Percentiles rank a stretch among this genome's conserved stretches.
Evolutionary conservation across 2,329 filamentous ascomycete genomes (phyloP).

Genomic region (Cladophialophora psammophila): DNA sequence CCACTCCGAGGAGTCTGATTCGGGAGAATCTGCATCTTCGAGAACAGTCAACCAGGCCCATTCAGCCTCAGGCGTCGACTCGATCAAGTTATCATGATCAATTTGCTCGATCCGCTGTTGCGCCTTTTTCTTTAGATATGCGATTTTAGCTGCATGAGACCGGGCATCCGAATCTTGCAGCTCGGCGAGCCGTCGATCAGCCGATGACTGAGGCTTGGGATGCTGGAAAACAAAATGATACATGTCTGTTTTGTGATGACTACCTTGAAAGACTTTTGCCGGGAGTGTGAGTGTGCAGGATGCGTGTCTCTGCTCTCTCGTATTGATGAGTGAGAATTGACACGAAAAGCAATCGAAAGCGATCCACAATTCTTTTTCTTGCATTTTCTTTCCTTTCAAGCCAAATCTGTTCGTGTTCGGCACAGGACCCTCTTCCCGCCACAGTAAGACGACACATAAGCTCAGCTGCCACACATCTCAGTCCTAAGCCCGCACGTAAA

Average conservation of each 20-base stretch:
- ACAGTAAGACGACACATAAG: too few relatives aligned
- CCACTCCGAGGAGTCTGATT: background rate
- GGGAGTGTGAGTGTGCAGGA: background rate
- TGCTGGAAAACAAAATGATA: conserved; percentile 10
- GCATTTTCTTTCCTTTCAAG: background rate
- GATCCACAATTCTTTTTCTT: background rate
- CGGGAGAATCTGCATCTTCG: background rate
- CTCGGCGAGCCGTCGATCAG: conserved; percentile 8
- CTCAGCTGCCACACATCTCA: too few relatives aligned
- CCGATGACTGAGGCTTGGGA: conserved; percentile 4
- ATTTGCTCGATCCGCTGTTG: background rate
- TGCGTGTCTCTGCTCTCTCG: background rate
- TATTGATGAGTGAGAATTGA: background rate
- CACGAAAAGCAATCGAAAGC: background rate
- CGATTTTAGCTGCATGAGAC: conserved; percentile 15
- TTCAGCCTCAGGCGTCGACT: background rate
- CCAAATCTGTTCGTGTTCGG: too few relatives aligned
- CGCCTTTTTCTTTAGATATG: conserved; percentile 10
- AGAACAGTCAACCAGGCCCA: background rate
- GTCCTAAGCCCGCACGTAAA: too few relatives aligned
- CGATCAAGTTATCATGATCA: background rate
- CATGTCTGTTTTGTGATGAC: background rate
- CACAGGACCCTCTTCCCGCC: too few relatives aligned
- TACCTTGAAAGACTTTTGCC: background rate
- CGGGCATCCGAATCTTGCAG: conserved; percentile 4